These are phyloP conservation scores for Trichophyton simii DNA, from an alignment of 2,329 filamentous ascomycete genomes.

Conservation along the genomic window DNA sequence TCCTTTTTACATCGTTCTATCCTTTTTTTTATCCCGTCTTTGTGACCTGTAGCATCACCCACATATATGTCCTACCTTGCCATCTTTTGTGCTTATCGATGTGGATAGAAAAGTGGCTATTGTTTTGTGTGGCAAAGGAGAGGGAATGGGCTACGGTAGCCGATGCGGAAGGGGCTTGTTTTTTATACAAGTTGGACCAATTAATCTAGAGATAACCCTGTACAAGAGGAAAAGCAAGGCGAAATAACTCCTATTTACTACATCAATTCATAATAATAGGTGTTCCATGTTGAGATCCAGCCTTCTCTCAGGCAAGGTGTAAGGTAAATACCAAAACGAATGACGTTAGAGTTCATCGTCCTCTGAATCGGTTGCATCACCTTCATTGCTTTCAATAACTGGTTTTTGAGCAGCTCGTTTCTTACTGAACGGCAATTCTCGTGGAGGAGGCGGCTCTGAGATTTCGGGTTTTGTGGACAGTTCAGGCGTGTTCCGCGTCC, in stretches of 20 bases:
- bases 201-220: slow-evolving; percentile 3
- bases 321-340: neutral
- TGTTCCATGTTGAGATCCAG: neutral
- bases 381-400: slow-evolving; percentile 9
- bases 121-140: neutral
- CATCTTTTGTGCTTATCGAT: slow-evolving; percentile 1
- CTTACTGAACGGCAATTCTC: slow-evolving; percentile 31
- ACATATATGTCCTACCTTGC: neutral
- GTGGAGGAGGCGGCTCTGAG: slow-evolving; percentile 26
- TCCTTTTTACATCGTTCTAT: slow-evolving; percentile 7
- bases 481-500: neutral
- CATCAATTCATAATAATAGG: neutral
- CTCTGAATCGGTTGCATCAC: slow-evolving; percentile 24
- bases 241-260: neutral
- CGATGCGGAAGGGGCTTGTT: neutral
- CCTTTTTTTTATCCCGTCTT: neutral
- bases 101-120: neutral
- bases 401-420: slow-evolving; percentile 5
- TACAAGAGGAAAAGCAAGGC: slow-evolving; percentile 1
- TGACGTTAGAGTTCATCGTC: slow-evolving; percentile 30
- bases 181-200: neutral
- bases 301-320: neutral
- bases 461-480: slow-evolving; percentile 2
- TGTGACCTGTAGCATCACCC: slow-evolving; percentile 3
- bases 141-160: neutral